Conservation (phyloP, 352 stramenopile genomes). For the Phytophthora agathidicida region DNA sequence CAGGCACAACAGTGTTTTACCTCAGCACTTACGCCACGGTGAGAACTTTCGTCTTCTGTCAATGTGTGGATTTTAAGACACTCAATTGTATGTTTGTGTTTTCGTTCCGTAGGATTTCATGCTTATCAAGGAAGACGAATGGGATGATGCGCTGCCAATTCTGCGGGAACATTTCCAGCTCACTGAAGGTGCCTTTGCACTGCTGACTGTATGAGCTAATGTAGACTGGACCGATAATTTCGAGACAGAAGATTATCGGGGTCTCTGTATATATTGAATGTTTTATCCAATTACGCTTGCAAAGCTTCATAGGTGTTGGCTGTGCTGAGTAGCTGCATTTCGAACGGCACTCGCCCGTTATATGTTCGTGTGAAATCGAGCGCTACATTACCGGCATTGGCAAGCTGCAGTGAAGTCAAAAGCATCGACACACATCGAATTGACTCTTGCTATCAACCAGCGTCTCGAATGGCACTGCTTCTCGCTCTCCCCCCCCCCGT, state of each 20-base stretch:
- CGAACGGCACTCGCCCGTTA: slow-evolving; percentile 58
- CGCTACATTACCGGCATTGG: slow-evolving; percentile 90
- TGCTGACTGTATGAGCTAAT: slow-evolving; percentile 32
- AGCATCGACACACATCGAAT: slow-evolving; percentile 90
- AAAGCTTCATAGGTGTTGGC: slow-evolving; percentile 67
- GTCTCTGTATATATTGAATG: slow-evolving; percentile 23
- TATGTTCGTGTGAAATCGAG: slow-evolving; percentile 80
- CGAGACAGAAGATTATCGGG: no score
- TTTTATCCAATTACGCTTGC: slow-evolving; percentile 40
- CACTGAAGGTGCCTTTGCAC: slow-evolving; percentile 48
- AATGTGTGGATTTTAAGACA: no score
- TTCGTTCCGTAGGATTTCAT: slow-evolving; percentile 61
- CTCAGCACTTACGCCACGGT: slow-evolving; percentile 73
- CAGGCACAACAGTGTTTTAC: slow-evolving; percentile 72
- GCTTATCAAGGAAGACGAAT: slow-evolving; percentile 79
- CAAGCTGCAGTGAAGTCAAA: slow-evolving; percentile 90
- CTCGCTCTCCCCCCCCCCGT: no score
- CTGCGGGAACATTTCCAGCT: slow-evolving; percentile 52
- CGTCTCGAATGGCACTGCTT: slow-evolving; percentile 56
- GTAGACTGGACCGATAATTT: no score
- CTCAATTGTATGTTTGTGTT: no score
- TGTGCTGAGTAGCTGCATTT: slow-evolving; percentile 73
- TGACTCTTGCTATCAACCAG: slow-evolving; percentile 60
- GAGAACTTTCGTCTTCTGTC: no score
- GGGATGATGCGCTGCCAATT: slow-evolving; percentile 53